Evolutionary conservation across 495 filamentous ascomycete genomes (phyloP).

Genomic region (Oleoguttula mirabilis): DNA sequence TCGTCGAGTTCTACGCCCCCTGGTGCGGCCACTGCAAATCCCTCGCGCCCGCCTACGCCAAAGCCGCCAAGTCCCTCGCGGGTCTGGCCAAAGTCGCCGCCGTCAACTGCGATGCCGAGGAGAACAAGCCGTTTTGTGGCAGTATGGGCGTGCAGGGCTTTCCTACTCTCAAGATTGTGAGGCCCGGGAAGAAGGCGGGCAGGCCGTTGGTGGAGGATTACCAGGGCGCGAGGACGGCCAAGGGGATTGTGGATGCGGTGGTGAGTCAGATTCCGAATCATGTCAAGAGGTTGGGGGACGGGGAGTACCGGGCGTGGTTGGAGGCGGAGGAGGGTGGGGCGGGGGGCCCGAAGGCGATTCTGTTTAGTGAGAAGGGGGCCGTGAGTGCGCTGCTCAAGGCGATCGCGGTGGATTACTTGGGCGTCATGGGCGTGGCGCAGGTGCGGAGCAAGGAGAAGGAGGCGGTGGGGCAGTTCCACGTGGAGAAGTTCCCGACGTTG

Average conservation of each 20-base stretch:
- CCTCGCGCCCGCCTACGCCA: conserved; percentile 90
- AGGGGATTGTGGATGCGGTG: conserved; percentile 77
- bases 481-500: conserved; percentile 67
- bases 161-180: conserved; percentile 90
- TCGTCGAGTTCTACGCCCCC: conserved; percentile 63
- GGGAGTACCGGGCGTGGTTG: conserved; percentile 67
- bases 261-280: conserved; percentile 82
- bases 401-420: conserved; percentile 85
- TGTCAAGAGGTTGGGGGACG: conserved; percentile 69
- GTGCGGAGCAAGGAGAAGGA: conserved; percentile 69
- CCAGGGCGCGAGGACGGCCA: conserved; percentile 66
- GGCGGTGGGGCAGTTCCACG: conserved; percentile 59
- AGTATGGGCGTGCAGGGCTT: conserved; percentile 88
- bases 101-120: conserved; percentile 89
- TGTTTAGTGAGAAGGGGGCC: conserved; percentile 90
- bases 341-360: conserved; percentile 68
- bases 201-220: conserved; percentile 89
- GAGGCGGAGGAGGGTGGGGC: conserved; percentile 45
- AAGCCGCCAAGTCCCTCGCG: conserved; percentile 74
- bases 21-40: conserved; percentile 97
- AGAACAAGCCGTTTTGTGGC: conserved; percentile 82
- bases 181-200: conserved; percentile 67
- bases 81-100: conserved; percentile 90
- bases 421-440: conserved; percentile 68
- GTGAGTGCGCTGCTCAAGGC: conserved; percentile 72